Base-by-base conservation (phyloP, 257 asterid genomes). In the Jasminum sambac region DNA sequence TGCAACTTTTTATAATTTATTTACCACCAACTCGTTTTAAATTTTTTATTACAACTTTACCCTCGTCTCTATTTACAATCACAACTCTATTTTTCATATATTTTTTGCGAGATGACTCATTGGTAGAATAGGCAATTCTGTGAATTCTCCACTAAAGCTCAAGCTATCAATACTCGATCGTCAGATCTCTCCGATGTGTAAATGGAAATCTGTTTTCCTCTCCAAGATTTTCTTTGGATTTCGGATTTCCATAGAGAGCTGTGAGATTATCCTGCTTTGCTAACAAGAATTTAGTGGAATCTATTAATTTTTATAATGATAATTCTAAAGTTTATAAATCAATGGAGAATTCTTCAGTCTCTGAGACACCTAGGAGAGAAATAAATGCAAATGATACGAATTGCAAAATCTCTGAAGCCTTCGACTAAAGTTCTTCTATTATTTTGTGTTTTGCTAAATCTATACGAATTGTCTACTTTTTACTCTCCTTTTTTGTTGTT, bases 101-200 rank as follows among this genome's bases (percentile, higher is more conserved):
- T n/a, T 83, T 74, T 91, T 84, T 19, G 73, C 90, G 16, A 74
- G 86, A 48, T 97, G 90, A 65, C 85, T 92, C 4, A 88, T 90
- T 34, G 98, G 97, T 11, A 77, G 89, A 48, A 81, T 88, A 6
- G 97, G 71, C 64, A 89, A 96, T 19, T 95, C 96, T 2, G 74
- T 87, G 68, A 89, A 76, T 77, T 88, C 95, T 13, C 95, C 96
- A 68, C 96, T 96, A 0, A 89, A 86, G 78, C 84, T 86, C 44
- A 83, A 84, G 62, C 84, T 86, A 57, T 83, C 80, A 4, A 71
- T 79, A 68, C 70, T 77, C 73, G 82, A 65, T 76, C 79, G 71
- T 57, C 90, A 82, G 73, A 77, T 80, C 79, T 5, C 23, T 10
- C 69, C 74, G 38, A 86, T 82, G 11, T 39, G 52, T 70, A 38